Evolutionary conservation across 176 grass and related monocot genomes (phyloP), one percentile per base, ranked within the genome.

Genomic region (Alloteropsis semialata): DNA sequence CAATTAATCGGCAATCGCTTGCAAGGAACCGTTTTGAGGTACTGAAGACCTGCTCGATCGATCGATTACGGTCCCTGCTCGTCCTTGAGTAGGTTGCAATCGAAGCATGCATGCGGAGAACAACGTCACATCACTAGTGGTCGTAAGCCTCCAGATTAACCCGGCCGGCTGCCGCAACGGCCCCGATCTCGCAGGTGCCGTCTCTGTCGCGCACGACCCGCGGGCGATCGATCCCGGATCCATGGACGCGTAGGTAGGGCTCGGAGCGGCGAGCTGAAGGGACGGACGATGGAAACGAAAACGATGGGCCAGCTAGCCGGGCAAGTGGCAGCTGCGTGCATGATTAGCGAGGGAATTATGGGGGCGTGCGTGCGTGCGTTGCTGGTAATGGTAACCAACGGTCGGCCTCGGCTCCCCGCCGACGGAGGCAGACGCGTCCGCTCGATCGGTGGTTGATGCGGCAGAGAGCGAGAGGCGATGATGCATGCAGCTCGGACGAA

Each of bases 71-170:
- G n/a, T 10, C 70, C 18, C 7, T 18, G 6, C 19, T 12, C 19
- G 57, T 14, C 57, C n/a, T 88, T 83, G 86, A 88, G 86, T 88
- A 77, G 86, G 70, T 78, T 88, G 80, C 80, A 88, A 59, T 88
- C 65, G n/a, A 88, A 76, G 85, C 28, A 73, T 60, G 72, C 50
- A 9, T n/a, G 30, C 25, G 10, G 29, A 64, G 57, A 49, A 53
- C 17, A 73, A 60, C 39, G 10, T 18, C 51, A 17, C 53, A 44
- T 57, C 12, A 9, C 10, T 2, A 13, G 4, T 21, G 50, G 9
- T n/a, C 11, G 42, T 46, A 6, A 30, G 5, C 17, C 8, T 13
- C 25, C 38, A 27, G 44, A 10, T 51, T 50, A 28, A 21, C 22
- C 33, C 13, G 21, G 14, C 45, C 49, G 4, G n/a, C n/a, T 5